phyloP scores from a whole-genome alignment of 1,284 basidiomycete genomes.

The Malassezia sympodialis region DNA sequence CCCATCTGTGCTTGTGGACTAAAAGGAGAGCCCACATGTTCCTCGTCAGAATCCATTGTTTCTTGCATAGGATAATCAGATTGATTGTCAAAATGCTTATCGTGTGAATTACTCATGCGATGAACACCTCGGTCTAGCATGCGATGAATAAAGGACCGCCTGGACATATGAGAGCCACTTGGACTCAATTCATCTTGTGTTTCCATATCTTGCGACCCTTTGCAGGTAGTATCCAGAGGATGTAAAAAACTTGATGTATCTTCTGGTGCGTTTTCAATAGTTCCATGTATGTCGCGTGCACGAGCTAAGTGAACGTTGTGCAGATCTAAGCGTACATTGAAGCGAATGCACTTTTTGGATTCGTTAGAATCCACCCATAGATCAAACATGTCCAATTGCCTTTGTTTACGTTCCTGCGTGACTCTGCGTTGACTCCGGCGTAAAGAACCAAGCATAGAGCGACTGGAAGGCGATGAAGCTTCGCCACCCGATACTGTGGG shows the following conservation, averaged over 20 bases:
- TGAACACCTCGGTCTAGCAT: conserved; percentile 2
- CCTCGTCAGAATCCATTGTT: conserved; percentile 17
- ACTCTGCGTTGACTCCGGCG: neutral
- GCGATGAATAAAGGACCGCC: conserved; percentile 10
- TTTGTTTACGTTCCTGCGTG: neutral
- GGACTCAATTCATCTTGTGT: neutral
- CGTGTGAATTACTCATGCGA: neutral
- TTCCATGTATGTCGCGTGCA: neutral
- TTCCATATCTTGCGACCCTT: neutral
- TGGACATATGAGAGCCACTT: conserved; percentile 16
- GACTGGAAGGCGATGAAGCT: neutral
- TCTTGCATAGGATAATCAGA: conserved; percentile 1
- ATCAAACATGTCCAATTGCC: neutral
- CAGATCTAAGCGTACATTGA: conserved; percentile 34
- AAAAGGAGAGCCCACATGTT: neutral
- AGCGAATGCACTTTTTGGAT: conserved; percentile 16
- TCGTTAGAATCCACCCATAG: neutral
- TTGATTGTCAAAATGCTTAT: neutral
- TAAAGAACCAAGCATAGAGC: neutral
- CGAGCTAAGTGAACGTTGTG: conserved; percentile 28
- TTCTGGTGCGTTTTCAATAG: neutral
- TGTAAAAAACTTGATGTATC: neutral
- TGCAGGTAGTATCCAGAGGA: neutral
- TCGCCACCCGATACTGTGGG: neutral
- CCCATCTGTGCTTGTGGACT: conserved; percentile 1